These are phyloP conservation scores for Taxillus chinensis DNA, from an alignment of 164 flowering plant genomes.

Conservation along the genomic window DNA sequence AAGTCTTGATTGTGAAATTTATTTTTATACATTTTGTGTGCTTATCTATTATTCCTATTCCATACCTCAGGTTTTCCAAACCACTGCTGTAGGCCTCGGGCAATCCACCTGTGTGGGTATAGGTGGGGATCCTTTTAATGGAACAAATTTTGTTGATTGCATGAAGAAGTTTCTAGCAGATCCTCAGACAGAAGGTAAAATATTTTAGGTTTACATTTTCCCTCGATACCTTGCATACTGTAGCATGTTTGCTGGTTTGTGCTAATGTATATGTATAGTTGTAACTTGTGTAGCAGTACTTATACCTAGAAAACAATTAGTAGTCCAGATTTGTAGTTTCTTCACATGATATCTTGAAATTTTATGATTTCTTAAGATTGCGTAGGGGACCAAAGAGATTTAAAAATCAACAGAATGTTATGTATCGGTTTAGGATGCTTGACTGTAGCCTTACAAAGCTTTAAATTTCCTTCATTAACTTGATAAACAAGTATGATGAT, in stretches of 20 bases:
- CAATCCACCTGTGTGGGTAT: slow-evolving; percentile 98
- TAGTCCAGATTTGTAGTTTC: too few species aligned
- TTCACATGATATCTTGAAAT: too few species aligned
- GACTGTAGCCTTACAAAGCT: neutral
- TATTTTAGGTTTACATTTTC: neutral
- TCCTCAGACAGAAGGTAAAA: slow-evolving; percentile 96
- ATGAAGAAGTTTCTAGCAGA: slow-evolving; percentile 70
- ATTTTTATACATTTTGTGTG: too few species aligned
- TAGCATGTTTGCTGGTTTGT: too few species aligned
- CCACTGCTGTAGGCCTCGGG: slow-evolving; percentile 95
- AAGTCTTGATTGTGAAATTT: too few species aligned
- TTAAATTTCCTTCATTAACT: neutral
- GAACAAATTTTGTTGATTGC: slow-evolving; percentile 96
- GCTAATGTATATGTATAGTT: too few species aligned
- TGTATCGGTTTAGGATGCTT: neutral
- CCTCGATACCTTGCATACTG: too few species aligned
- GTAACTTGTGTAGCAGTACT: too few species aligned
- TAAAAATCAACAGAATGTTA: neutral
- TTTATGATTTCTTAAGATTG: too few species aligned
- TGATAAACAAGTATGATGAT: neutral
- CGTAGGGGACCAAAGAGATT: too few species aligned
- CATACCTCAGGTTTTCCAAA: slow-evolving; percentile 79
- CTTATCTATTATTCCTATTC: neutral
- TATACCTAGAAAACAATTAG: too few species aligned
- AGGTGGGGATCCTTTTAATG: slow-evolving; percentile 98